These are phyloP conservation scores for Pulveroboletus frians DNA, from an alignment of 768 basidiomycete species.

Conservation along the genomic window DNA sequence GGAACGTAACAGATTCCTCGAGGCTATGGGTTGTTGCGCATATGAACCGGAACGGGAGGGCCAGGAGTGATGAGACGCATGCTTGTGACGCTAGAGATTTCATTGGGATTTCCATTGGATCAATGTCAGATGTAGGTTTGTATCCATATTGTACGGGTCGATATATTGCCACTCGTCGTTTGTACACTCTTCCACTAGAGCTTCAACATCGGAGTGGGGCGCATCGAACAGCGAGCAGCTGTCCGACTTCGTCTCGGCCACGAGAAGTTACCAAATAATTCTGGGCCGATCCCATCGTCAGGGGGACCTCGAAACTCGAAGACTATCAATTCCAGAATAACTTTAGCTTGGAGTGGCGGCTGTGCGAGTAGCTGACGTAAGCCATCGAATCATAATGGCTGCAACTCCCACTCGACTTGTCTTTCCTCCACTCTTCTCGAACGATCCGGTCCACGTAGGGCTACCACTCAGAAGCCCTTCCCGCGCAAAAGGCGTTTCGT, in stretches of 20 bases:
- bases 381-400: background rate
- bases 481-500: constrained; percentile 6
- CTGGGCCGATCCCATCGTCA: no score
- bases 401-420: background rate
- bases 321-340: no score
- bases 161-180: background rate
- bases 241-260: no score
- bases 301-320: no score
- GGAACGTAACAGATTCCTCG: constrained; percentile 41
- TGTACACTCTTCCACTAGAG: background rate
- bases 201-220: background rate
- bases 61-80: background rate
- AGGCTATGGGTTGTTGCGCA: constrained; percentile 39
- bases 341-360: no score
- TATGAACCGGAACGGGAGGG: constrained; percentile 36
- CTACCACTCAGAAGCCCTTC: constrained; percentile 1
- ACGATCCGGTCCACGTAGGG: constrained; percentile 6
- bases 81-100: background rate
- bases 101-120: background rate
- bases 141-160: constrained; percentile 4
- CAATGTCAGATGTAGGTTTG: constrained; percentile 3
- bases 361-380: constrained; percentile 3
- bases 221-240: background rate
- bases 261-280: no score
- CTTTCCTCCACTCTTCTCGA: background rate